phyloP scores from a whole-genome alignment of 1,284 basidiomycete genomes.

The Flammula alnicola region DNA sequence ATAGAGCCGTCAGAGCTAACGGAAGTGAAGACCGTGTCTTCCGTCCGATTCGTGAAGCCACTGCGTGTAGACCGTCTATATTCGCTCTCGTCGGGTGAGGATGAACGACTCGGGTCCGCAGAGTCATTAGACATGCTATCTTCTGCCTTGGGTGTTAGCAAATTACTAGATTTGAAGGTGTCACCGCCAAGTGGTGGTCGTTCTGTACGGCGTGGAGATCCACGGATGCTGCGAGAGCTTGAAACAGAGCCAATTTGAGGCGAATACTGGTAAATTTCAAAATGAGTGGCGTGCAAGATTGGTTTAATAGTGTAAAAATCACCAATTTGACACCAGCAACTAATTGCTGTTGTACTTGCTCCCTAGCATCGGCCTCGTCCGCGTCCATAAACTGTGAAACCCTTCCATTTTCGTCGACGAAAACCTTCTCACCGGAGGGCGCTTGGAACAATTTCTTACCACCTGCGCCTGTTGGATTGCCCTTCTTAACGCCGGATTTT shows the following conservation, averaged over 20 bases:
- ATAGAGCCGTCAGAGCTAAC: conserved; percentile 50
- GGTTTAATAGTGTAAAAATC: conserved; percentile 28
- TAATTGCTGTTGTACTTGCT: conserved; percentile 84
- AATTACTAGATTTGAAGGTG: conserved; percentile 45
- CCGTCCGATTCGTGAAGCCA: conserved; percentile 46
- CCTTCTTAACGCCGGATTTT: conserved; percentile 48
- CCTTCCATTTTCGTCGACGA: conserved; percentile 57
- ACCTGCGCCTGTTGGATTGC: conserved; percentile 27
- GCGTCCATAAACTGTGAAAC: conserved; percentile 91
- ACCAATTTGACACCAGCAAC: conserved; percentile 77
- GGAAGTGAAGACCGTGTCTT: conserved; percentile 61
- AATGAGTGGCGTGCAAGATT: conserved; percentile 16
- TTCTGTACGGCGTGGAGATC: conserved; percentile 62
- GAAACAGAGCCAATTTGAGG: conserved; percentile 57
- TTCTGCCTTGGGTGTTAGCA: conserved; percentile 48
- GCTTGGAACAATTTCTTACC: conserved; percentile 38
- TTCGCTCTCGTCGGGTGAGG: conserved; percentile 54
- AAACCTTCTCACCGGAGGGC: conserved; percentile 40
- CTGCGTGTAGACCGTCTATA: conserved; percentile 56
- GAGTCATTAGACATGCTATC: conserved; percentile 42
- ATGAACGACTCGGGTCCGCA: conserved; percentile 41
- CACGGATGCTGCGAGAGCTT: conserved; percentile 68
- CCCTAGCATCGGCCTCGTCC: conserved; percentile 83
- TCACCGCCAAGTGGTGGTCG: conserved; percentile 44
- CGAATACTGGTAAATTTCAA: conserved; percentile 53